phyloP scores from a whole-genome alignment of 257 asterid genomes.

The Agastache rugosa region DNA sequence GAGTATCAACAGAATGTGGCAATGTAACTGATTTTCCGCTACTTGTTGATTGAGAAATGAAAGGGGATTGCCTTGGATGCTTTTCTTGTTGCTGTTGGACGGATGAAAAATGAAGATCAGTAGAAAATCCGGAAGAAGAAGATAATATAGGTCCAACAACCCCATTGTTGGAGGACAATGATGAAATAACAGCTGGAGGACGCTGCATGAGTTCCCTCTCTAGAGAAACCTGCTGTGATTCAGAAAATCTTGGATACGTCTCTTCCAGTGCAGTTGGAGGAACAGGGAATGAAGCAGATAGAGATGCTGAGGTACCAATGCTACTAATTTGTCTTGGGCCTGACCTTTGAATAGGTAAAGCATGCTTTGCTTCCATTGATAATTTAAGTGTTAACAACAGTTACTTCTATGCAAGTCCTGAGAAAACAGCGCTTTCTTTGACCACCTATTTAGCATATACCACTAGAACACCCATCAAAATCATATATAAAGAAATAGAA shows the following conservation, averaged over 20 bases:
- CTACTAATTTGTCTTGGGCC: slow-evolving; percentile 56
- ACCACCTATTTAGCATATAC: slow-evolving; percentile 24
- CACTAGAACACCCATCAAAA: slow-evolving; percentile 32
- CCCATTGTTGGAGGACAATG: slow-evolving; percentile 60
- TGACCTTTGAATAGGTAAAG: slow-evolving; percentile 62
- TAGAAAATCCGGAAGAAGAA: slow-evolving; percentile 60
- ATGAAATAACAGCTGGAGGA: slow-evolving; percentile 48
- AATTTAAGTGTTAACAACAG: slow-evolving; percentile 28
- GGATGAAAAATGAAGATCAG: slow-evolving; percentile 66
- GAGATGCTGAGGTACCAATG: slow-evolving; percentile 64
- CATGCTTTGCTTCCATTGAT: slow-evolving; percentile 64
- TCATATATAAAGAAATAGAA: slow-evolving; percentile 6
- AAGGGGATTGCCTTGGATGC: slow-evolving; percentile 53
- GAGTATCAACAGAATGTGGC: slow-evolving; percentile 52
- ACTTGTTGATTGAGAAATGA: slow-evolving; percentile 62
- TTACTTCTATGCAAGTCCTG: slow-evolving; percentile 24
- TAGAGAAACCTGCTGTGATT: slow-evolving; percentile 43
- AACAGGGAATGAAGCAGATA: slow-evolving; percentile 58
- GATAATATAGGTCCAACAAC: slow-evolving; percentile 61
- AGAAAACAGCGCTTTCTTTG: slow-evolving; percentile 28
- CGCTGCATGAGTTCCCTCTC: slow-evolving; percentile 48
- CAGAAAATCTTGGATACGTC: slow-evolving; percentile 47
- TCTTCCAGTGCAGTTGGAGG: slow-evolving; percentile 52
- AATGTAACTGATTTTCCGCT: slow-evolving; percentile 50
- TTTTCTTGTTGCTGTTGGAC: slow-evolving; percentile 55